Conservation (phyloP, 306 rosid genomes). For the Lithocarpus polystachyus region DNA sequence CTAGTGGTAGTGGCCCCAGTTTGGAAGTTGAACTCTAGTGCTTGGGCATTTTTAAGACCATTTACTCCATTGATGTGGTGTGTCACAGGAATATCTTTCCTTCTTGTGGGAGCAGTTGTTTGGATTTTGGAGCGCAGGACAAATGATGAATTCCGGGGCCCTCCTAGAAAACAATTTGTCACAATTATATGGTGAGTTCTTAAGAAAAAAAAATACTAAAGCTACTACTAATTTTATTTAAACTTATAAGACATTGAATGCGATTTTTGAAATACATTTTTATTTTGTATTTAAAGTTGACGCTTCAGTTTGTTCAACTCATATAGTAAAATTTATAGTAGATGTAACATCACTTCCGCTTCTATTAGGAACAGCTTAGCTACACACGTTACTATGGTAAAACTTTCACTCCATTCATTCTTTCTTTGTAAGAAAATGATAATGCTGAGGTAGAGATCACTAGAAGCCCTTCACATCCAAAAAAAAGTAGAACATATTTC, state of each 20-base stretch:
- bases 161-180: slow-evolving; percentile 71
- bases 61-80: slow-evolving; percentile 76
- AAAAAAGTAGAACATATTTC: no score
- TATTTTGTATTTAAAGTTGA: no score
- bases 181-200: slow-evolving; percentile 66
- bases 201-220: neutral
- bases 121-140: slow-evolving; percentile 92
- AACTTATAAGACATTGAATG: no score
- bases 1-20: slow-evolving; percentile 84
- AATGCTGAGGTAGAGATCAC: no score
- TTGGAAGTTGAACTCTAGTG: slow-evolving; percentile 43
- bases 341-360: neutral
- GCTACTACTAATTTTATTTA: no score
- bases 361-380: no score
- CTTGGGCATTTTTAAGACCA: slow-evolving; percentile 89
- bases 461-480: no score
- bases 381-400: neutral
- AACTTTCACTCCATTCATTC: neutral
- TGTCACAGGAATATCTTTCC: slow-evolving; percentile 64
- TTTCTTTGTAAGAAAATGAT: no score
- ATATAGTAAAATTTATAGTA: no score
- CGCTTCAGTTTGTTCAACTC: no score
- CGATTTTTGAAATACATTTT: no score
- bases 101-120: slow-evolving; percentile 70
- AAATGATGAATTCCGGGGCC: slow-evolving; percentile 88